Evolutionary conservation across 2,329 filamentous ascomycete genomes (phyloP), one percentile per base, ranked within the genome.

Genomic region (Ophiocordyceps unilateralis): DNA sequence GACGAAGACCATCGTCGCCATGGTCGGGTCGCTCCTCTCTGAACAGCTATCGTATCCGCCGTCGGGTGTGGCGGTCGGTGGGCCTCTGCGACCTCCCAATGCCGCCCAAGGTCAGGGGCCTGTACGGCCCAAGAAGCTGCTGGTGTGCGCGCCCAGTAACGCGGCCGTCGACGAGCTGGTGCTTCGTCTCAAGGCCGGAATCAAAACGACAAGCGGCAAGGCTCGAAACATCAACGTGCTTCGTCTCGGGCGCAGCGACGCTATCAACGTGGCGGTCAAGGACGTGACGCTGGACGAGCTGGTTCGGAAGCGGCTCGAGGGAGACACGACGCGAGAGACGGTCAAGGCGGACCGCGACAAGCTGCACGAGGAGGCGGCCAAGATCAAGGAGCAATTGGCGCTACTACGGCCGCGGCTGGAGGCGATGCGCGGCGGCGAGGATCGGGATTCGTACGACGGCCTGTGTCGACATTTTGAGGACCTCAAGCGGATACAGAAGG

Each of bases 141-240:
- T 98, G 22, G 85, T 98, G 21, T 98, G 91, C 56, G 91, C 91
- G n/a, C 91, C 91, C 14, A 96, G 88, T 69, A 98, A 98, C 60
- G 91, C 91, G 7, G 91, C 91, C 26, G 91, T 98, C 6, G 91
- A 98, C 58, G 91, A 98, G 59, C 60, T 98, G 48, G 91, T 98
- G 17, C 78, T 95, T 59, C 81, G 91, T 64, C 73, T 98, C 54
- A 96, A 93, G 62, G 68, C 76, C 43, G 91, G 91, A 5, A 73
- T 98, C 42, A 89, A 80, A 55, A 88, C 85, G 1, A 69, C 75
- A 45, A 75, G 72, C 38, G 89, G 91, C 1, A 70, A 77, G 23
- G 67, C 69, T 12, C 79, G 83, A 50, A 83, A 83, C 49, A 74
- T 96, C 54, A 87, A 85, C 40, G 84, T 98, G 19, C 74, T 98